Evolutionary conservation across 2,329 filamentous ascomycete genomes (phyloP).

Genomic region (Sarocladium strictum): DNA sequence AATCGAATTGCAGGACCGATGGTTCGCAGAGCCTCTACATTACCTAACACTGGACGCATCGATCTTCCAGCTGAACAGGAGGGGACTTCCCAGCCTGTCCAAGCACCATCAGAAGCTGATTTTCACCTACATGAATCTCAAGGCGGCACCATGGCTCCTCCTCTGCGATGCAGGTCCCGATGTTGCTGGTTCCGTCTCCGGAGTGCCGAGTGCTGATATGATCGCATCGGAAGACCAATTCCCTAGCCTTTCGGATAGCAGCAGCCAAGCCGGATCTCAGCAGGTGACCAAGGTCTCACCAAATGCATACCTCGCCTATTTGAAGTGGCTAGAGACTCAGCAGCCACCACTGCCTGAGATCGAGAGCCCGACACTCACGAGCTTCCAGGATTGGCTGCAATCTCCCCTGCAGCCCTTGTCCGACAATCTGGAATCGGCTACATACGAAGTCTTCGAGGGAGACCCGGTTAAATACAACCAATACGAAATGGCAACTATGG

Average conservation of each 20-base stretch:
- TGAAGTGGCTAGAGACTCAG: conserved; percentile 76
- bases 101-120: conserved; percentile 57
- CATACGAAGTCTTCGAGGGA: conserved; percentile 97
- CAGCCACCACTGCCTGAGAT: conserved; percentile 58
- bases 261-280: conserved; percentile 21
- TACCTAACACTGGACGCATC: conserved; percentile 49
- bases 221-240: conserved; percentile 45
- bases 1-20: conserved; percentile 55
- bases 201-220: conserved; percentile 18
- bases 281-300: background rate
- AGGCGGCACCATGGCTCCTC: conserved; percentile 56
- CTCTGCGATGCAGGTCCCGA: conserved; percentile 56
- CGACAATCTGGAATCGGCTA: conserved; percentile 94
- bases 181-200: conserved; percentile 24
- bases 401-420: conserved; percentile 90
- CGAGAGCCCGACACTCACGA: conserved; percentile 46
- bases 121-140: conserved; percentile 57
- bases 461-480: conserved; percentile 97
- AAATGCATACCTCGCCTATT: conserved; percentile 63
- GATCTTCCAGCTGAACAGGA: conserved; percentile 54
- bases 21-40: conserved; percentile 64
- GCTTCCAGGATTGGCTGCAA: conserved; percentile 89
- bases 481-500: conserved; percentile 79
- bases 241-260: conserved; percentile 66
- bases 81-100: conserved; percentile 55